These are phyloP conservation scores for Amaranthus tricolor DNA, from an alignment of 179 eudicot species.

Conservation along the genomic window DNA sequence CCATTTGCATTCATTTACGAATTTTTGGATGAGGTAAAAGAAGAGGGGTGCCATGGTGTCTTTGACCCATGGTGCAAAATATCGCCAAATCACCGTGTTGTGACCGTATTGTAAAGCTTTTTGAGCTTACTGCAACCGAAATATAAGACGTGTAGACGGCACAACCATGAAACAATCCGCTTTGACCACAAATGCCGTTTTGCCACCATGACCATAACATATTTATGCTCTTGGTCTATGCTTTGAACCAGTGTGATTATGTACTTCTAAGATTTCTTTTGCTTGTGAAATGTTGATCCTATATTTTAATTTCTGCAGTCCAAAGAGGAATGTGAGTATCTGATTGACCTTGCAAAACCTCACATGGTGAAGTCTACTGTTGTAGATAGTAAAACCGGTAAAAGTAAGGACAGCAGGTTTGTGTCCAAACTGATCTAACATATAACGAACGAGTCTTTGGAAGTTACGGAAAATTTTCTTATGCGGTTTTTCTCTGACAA, in stretches of 20 bases:
- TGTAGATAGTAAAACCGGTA: slow-evolving; percentile 90
- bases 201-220: too few relatives aligned
- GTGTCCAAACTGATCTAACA: slow-evolving; percentile 15
- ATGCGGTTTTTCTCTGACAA: background rate
- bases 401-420: slow-evolving; percentile 93
- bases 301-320: slow-evolving; percentile 50
- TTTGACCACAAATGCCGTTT: too few relatives aligned
- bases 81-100: too few relatives aligned
- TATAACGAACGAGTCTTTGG: background rate
- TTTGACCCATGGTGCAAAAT: too few relatives aligned
- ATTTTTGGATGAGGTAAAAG: too few relatives aligned
- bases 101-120: too few relatives aligned
- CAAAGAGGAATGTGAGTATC: slow-evolving; percentile 82
- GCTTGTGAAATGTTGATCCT: slow-evolving; percentile 11
- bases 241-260: background rate
- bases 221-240: background rate
- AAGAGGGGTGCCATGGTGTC: too few relatives aligned
- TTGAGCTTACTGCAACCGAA: too few relatives aligned
- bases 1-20: too few relatives aligned
- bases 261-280: background rate
- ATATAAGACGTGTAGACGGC: too few relatives aligned
- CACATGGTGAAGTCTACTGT: slow-evolving; percentile 84
- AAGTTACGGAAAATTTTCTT: background rate
- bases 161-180: too few relatives aligned
- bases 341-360: slow-evolving; percentile 76